A percentile compares a stretch with the other conserved stretches of the same genome.
phyloP scores from a whole-genome alignment of 1,284 basidiomycete species.

The Microbotryomycetes sp. region DNA sequence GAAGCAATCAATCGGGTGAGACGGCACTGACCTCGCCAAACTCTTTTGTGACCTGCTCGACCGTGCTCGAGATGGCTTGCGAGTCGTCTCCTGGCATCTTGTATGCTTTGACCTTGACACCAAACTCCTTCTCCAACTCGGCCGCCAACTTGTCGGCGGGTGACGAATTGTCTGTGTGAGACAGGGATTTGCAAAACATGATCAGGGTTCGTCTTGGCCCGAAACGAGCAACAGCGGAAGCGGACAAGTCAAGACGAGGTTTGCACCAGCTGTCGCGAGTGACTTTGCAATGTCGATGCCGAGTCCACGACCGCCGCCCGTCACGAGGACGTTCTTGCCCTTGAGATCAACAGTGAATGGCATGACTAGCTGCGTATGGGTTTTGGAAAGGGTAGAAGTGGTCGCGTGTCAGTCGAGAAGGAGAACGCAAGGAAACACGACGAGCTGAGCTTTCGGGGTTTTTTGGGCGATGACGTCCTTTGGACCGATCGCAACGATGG shows the following conservation, averaged over 20 bases:
- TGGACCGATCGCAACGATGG: no score
- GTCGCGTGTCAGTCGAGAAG: no score
- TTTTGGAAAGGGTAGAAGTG: no score
- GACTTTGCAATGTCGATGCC: slow-evolving; percentile 3
- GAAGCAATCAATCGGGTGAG: no score
- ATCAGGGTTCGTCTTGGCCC: not conserved
- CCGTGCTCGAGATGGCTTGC: slow-evolving; percentile 32
- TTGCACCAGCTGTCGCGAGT: slow-evolving; percentile 4
- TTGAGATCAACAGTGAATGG: slow-evolving; percentile 3
- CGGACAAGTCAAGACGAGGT: slow-evolving; percentile 7
- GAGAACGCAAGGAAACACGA: no score
- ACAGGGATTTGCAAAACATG: not conserved
- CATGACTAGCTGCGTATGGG: no score
- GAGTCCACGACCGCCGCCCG: slow-evolving; percentile 5
- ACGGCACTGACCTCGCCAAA: slow-evolving; percentile 23
- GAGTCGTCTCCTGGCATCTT: slow-evolving; percentile 37
- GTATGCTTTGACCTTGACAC: slow-evolving; percentile 37
- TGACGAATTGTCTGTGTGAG: slow-evolving; percentile 33
- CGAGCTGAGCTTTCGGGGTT: no score
- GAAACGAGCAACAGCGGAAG: no score
- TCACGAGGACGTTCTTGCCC: slow-evolving; percentile 8
- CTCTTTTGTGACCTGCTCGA: slow-evolving; percentile 31
- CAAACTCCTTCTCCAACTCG: slow-evolving; percentile 30
- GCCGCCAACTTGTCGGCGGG: slow-evolving; percentile 34
- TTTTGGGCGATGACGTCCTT: no score